Base-by-base conservation (phyloP, 1,139 yeast species). In the Geotrichum aggregatum region DNA sequence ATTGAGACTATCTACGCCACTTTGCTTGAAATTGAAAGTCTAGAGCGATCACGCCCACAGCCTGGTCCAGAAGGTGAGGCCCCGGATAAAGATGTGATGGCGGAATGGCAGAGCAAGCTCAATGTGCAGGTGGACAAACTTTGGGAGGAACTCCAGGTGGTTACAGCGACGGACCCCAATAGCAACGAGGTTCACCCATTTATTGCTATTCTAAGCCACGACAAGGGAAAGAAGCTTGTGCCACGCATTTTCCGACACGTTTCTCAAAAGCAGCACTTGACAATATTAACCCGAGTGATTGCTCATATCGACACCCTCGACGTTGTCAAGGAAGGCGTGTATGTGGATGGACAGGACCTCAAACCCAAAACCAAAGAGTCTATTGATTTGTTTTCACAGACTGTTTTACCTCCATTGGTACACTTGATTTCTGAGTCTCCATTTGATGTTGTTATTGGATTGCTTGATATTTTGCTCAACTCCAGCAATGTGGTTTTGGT, bases 241-340 rank as follows among this genome's bases (percentile, higher is more conserved):
- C 91, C 92, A 46, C 82, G 98, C 70, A 78, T 88, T 56, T 88
- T 89, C 76, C 84, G 89, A 65, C 88, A 89, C 66, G 76, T 92
- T 64, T 74, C 79, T 47, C 77, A 84, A 60, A 89, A 86, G 63
- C 95, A 88, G 66, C 82, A 87, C 58, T 74, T 87, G 61, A 84
- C 94, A 28, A 76, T 88, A 54, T 79, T 87, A 50, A 87, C 94
- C 36, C 79, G 87, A 57, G 76, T 92, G 41, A 85, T 89, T 76
- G 83, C 88, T 40, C 87, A 89, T 66, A 75, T 92, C 63, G 91
- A 88, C 59, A 82, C 87, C 60, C 77, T 91, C 61, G 83, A 84
- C 61, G 91, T 91, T 41, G 80, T 91, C 52, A 78, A 84, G 61
- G 74, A 82, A 58, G 92, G 96, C 22, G 84, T 91, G 2, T 87